These are phyloP conservation scores for Lactarius indigo DNA, from an alignment of 768 basidiomycete genomes.

Conservation along the genomic window DNA sequence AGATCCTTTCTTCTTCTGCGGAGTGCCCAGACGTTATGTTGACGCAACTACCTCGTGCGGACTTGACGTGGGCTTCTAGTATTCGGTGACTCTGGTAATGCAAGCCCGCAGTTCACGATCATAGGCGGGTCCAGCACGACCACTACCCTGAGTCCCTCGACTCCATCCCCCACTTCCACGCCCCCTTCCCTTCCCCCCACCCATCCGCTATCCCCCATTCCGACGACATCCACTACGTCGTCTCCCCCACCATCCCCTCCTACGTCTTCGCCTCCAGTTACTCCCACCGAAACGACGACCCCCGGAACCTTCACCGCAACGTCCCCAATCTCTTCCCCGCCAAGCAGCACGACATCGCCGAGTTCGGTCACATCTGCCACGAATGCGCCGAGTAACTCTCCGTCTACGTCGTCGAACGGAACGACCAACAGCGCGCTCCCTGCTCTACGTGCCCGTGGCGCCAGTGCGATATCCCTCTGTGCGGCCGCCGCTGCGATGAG, in stretches of 20 bases:
- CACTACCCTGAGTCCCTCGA: background rate
- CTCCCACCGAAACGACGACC: background rate
- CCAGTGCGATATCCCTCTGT: background rate
- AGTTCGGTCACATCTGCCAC: background rate
- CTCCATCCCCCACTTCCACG: background rate
- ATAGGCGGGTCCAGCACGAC: background rate
- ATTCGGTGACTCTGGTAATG: constrained; percentile 49
- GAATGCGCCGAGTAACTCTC: background rate
- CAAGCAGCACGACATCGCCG: background rate
- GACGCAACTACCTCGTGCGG: background rate
- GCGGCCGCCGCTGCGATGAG: background rate
- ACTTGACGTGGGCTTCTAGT: constrained; percentile 31
- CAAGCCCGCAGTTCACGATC: constrained; percentile 40
- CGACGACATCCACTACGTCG: background rate
- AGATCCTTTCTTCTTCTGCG: background rate
- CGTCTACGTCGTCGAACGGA: background rate
- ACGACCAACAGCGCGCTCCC: background rate
- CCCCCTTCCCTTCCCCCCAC: background rate
- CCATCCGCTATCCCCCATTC: background rate
- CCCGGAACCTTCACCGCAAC: background rate
- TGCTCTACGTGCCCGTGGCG: background rate
- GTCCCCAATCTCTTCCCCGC: background rate
- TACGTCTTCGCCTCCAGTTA: background rate
- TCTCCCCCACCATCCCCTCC: background rate
- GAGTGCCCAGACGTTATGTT: background rate